Evolutionary conservation across 2,329 filamentous ascomycete genomes (phyloP), one percentile per base, ranked within the genome.

Genomic region (Pseudogymnoascus sp.): DNA sequence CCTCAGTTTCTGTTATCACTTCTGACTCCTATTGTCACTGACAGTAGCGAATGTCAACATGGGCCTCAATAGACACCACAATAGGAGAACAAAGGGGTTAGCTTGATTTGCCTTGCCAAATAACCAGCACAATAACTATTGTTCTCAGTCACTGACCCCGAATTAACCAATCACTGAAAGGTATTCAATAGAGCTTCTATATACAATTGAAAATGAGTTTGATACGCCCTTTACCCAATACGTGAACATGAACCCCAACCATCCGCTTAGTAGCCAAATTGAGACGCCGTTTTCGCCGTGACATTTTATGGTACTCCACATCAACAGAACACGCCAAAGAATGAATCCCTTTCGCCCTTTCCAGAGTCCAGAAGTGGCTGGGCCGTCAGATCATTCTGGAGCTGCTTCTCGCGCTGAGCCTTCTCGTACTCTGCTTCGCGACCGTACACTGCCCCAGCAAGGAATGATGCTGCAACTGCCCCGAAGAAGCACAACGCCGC

Each of bases 111-210:
- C n/a, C n/a, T 55, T 33, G 25, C 45, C 9, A 33, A 19, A 55
- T 55, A 33, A 19, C n/a, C 4, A 12, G 49, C 28, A 33, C 25
- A 55, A 55, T 55, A 55, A 9, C 25, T 55, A 55, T 55, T 55
- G 49, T 55, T 12, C 25, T 22, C 49, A 33, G 49, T 55, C 16
- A 55, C 49, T 14, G 49, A 33, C 49, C n/a, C 49, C n/a, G 16
- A 33, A 55, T 55, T 33, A 33, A 55, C 49, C 49, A 55, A 55
- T 55, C n/a, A 22, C 49, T 55, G 49, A 55, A 33, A 33, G 49
- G 28, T 12, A 19, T 55, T 55, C 49, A 19, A 55, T 55, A 19
- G 25, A 30, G 16, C 25, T 33, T 19, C 12, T 33, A 55, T 28
- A 55, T 33, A 33, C 25, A 33, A 19, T 33, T 12, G 28, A 33